Evolutionary conservation across 2,329 filamentous ascomycete genomes (phyloP).

Genomic region (Alternaria atra): DNA sequence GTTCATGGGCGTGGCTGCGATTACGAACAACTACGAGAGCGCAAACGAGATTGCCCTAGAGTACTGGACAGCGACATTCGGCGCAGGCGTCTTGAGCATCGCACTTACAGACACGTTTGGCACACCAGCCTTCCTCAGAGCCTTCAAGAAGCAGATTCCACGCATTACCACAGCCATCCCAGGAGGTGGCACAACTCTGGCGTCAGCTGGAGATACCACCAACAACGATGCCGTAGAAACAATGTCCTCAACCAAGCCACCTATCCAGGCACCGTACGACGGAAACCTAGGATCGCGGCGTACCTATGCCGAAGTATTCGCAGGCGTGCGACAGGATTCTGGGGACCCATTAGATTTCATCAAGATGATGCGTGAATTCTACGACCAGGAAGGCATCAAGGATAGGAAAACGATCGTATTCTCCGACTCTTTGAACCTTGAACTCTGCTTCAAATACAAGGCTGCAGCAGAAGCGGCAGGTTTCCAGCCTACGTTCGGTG

Average conservation of each 20-base stretch:
- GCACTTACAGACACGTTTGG: slow-evolving; percentile 97
- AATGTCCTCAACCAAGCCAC: slow-evolving; percentile 53
- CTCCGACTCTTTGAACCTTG: slow-evolving; percentile 92
- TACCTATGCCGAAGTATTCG: slow-evolving; percentile 83
- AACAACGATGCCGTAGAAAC: slow-evolving; percentile 47
- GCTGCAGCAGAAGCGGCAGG: slow-evolving; percentile 78
- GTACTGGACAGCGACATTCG: slow-evolving; percentile 93
- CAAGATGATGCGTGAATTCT: slow-evolving; percentile 81
- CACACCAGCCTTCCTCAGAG: slow-evolving; percentile 84
- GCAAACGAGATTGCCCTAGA: slow-evolving; percentile 85
- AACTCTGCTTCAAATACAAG: slow-evolving; percentile 91
- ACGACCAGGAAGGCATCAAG: slow-evolving; percentile 76
- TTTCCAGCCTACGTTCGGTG: slow-evolving; percentile 88
- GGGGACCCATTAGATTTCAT: slow-evolving; percentile 85
- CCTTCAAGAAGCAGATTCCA: slow-evolving; percentile 76
- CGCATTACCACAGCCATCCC: slow-evolving; percentile 52
- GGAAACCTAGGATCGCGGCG: slow-evolving; percentile 54
- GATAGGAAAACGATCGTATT: slow-evolving; percentile 92
- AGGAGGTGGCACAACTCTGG: slow-evolving; percentile 50
- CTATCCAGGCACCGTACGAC: slow-evolving; percentile 56
- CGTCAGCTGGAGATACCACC: slow-evolving; percentile 55
- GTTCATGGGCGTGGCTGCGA: slow-evolving; percentile 98
- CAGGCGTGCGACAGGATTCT: slow-evolving; percentile 88
- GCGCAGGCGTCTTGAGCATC: slow-evolving; percentile 81
- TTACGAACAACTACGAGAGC: slow-evolving; percentile 82